phyloP scores from a whole-genome alignment of 2,329 filamentous ascomycete species.

The Pseudopyricularia javanii region DNA sequence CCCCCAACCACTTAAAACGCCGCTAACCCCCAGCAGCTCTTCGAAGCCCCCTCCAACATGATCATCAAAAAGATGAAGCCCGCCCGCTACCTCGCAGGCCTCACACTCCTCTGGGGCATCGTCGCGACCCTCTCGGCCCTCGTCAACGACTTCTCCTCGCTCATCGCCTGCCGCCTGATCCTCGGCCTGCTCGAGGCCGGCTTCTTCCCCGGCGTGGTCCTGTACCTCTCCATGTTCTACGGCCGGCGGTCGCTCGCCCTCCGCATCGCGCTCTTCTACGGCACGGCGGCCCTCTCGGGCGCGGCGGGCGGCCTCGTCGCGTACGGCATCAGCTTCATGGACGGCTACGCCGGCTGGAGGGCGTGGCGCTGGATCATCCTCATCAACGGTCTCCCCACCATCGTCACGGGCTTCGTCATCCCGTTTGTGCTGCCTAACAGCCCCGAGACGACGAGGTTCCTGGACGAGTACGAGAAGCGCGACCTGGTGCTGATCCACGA shows the following conservation, averaged over 20 bases:
- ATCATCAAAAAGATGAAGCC: conserved; percentile 4
- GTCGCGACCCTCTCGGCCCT: conserved; percentile 2
- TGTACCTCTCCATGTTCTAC: conserved; percentile 45
- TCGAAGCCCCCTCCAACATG: conserved; percentile 4
- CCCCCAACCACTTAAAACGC: no score
- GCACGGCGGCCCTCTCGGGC: conserved; percentile 51
- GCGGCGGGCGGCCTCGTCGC: conserved; percentile 52
- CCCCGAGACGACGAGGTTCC: conserved; percentile 37
- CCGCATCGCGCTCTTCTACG: conserved; percentile 41
- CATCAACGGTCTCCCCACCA: conserved; percentile 27
- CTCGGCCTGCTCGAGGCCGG: conserved; percentile 35
- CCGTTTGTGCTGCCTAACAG: conserved; percentile 44
- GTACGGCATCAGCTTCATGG: conserved; percentile 33
- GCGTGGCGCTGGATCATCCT: not conserved
- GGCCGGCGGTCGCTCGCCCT: conserved; percentile 50
- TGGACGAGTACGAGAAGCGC: conserved; percentile 35
- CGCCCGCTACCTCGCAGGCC: conserved; percentile 3
- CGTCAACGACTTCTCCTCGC: conserved; percentile 4
- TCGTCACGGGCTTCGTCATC: conserved; percentile 36
- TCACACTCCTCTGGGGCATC: conserved; percentile 5
- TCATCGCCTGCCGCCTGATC: conserved; percentile 26
- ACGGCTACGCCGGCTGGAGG: not conserved
- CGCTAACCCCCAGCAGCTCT: no score
- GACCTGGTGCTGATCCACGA: conserved; percentile 15
- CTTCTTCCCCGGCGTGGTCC: conserved; percentile 24